These are phyloP conservation scores for Hericium rajendrae DNA, from an alignment of 768 basidiomycete species.

Conservation along the genomic window DNA sequence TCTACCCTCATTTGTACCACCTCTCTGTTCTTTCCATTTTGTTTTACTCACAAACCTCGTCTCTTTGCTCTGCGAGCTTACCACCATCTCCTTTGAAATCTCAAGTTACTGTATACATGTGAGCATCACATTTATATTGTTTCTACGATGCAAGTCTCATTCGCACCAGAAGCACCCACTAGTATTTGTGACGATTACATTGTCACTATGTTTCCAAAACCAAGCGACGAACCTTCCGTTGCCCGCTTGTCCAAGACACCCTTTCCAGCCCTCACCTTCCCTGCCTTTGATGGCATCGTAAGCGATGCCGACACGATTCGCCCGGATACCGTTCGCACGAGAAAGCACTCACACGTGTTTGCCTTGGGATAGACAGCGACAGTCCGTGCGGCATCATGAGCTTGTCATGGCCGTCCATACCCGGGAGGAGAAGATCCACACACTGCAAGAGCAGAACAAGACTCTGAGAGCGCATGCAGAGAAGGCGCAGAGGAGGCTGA, in stretches of 20 bases:
- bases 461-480: constrained; percentile 8
- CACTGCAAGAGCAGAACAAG: constrained; percentile 7
- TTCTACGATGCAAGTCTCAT: too few relatives aligned
- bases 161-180: too few relatives aligned
- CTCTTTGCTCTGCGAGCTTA: not conserved
- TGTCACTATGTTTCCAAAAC: too few relatives aligned
- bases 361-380: constrained; percentile 8
- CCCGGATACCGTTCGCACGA: not conserved
- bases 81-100: not conserved
- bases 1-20: not conserved
- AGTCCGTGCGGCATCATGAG: constrained; percentile 8
- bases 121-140: too few relatives aligned
- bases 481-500: constrained; percentile 4
- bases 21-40: not conserved
- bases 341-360: constrained; percentile 1
- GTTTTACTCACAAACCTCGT: not conserved
- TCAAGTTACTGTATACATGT: too few relatives aligned
- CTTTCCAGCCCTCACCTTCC: too few relatives aligned
- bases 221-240: too few relatives aligned
- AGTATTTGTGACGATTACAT: too few relatives aligned
- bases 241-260: too few relatives aligned
- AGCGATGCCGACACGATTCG: not conserved
- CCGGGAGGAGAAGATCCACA: constrained; percentile 9
- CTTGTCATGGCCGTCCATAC: constrained; percentile 9
- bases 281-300: too few relatives aligned